Evolutionary conservation across 805 yeast genomes (phyloP), one percentile per base, ranked within the genome.

Genomic region (Kodamaea kaohsiungensis): DNA sequence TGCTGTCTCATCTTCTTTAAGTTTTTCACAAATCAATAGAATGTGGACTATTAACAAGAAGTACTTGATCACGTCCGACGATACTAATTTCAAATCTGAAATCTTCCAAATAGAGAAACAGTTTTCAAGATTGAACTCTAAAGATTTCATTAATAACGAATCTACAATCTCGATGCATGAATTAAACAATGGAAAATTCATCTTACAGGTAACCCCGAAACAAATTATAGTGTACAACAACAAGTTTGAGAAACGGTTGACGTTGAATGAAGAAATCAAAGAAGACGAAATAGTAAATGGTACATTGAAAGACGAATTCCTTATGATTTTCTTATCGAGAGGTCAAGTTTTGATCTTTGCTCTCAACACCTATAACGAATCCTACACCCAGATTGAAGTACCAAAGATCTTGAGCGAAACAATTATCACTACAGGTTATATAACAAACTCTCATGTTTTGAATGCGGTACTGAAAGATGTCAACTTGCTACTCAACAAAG

Each of bases 131-230:
- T 72, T 86, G 51, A 83, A 80, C 48, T 77, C 86, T 3, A 81
- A 82, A 49, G 86, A 83, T 58, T 87, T 89, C 63, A 80, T 84
- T 54, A 80, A 83, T 54, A 81, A 84, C 53, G 83, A 83, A 33
- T 72, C 80, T 13, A 90, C 96, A 0, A 75, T 90, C 9, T 83
- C 83, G 37, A 84, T 88, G 62, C 88, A 87, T 18, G 83, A 86
- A 43, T 69, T 88, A 53, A 77, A 80, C 48, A 66, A 69, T 19
- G 81, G 85, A 7, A 79, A 82, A 39, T 78, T 83, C 60, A 83
- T 90, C 38, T 80, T 91, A 15, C 97, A 91, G 65, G 83, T 90
- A 1, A 86, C 95, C 1, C 82, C 88, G 0, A 80, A 82, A 39
- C 84, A 83, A 51, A 78, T 91, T 30, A 77, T 80, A 30, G 65